Evolutionary conservation across 345 rosid genomes (phyloP).

Genomic region (Ceriops tagal): DNA sequence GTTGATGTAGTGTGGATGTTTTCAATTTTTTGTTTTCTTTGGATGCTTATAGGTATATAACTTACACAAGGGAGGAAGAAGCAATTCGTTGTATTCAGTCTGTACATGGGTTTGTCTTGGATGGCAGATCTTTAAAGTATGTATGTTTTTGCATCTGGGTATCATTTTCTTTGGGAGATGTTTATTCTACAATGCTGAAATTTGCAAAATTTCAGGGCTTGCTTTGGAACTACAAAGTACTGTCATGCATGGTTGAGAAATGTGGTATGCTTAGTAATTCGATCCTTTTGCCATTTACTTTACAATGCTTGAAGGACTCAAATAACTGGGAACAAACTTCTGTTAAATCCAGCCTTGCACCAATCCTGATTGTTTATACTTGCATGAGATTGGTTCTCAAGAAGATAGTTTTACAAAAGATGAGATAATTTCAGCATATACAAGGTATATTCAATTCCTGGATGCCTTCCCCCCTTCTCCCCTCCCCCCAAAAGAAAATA

Average conservation of each 20-base stretch:
- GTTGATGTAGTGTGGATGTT: neutral
- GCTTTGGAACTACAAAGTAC: constrained; percentile 94
- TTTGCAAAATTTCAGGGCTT: constrained; percentile 53
- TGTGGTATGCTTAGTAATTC: constrained; percentile 43
- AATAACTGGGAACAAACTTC: constrained; percentile 3
- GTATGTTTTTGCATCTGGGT: constrained; percentile 14
- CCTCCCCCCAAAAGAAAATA: too few species aligned
- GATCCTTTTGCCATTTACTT: neutral
- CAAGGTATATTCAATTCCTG: constrained; percentile 47
- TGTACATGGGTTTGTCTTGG: constrained; percentile 88
- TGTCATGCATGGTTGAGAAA: constrained; percentile 98
- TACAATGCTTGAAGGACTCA: neutral
- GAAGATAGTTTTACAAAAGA: constrained; percentile 97
- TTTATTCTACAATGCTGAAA: constrained; percentile 14
- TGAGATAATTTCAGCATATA: constrained; percentile 76
- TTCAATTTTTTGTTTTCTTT: neutral
- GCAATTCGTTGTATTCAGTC: constrained; percentile 86
- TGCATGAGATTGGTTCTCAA: constrained; percentile 88
- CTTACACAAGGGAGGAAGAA: constrained; percentile 79
- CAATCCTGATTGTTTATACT: constrained; percentile 92
- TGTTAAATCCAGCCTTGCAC: constrained; percentile 65
- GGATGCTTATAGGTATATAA: constrained; percentile 57
- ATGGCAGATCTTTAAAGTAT: constrained; percentile 70
- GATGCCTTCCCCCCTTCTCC: too few species aligned
- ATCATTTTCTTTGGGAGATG: neutral